Conservation (phyloP, 164 flowering plant genomes). For the Chloranthus sessilifolius region DNA sequence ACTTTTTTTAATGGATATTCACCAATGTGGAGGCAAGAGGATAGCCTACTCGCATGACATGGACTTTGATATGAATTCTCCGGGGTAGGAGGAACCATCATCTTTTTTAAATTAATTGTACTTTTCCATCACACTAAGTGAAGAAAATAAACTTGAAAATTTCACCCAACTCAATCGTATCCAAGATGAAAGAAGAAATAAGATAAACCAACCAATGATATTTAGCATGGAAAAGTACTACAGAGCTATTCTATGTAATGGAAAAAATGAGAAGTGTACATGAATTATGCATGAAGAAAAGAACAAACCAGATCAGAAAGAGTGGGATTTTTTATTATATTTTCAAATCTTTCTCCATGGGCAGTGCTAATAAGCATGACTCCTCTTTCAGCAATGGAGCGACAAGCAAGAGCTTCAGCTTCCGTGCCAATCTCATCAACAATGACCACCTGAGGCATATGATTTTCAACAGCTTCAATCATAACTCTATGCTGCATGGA, state of each 20-base stretch:
- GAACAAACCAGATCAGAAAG: constrained; percentile 53
- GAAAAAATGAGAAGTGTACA: too few relatives aligned
- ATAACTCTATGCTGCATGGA: constrained; percentile 64
- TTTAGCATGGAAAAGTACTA: not conserved
- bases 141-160: too few relatives aligned
- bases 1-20: too few relatives aligned
- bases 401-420: constrained; percentile 65
- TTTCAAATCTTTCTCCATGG: constrained; percentile 58
- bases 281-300: not conserved
- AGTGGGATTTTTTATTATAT: constrained; percentile 58
- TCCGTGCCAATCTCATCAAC: constrained; percentile 80
- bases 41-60: too few relatives aligned
- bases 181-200: too few relatives aligned
- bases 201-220: not conserved
- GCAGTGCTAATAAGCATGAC: constrained; percentile 76
- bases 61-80: too few relatives aligned
- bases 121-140: too few relatives aligned
- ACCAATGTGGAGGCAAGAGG: too few relatives aligned
- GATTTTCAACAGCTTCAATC: constrained; percentile 84
- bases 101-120: too few relatives aligned
- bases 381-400: constrained; percentile 78
- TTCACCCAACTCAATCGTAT: too few relatives aligned
- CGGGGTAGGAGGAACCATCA: too few relatives aligned
- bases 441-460: constrained; percentile 75
- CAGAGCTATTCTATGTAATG: too few relatives aligned